Conservation (phyloP, 169 alveolate genomes). For the Plasmodium coatneyi region DNA sequence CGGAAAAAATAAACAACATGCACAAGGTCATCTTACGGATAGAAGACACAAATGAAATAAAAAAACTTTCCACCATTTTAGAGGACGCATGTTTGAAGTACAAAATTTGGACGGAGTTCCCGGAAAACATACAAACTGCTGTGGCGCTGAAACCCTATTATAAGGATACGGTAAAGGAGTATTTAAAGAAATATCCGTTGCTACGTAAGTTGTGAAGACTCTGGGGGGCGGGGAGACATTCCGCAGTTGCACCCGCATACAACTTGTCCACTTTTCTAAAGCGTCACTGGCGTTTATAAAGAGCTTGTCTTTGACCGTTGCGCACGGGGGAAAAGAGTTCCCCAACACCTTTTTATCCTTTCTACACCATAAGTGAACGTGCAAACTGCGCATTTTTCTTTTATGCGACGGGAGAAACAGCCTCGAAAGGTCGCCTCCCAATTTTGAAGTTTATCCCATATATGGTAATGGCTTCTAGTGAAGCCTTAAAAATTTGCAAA, state of each 20-base stretch:
- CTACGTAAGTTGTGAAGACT: constrained; percentile 34
- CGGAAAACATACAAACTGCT: constrained; percentile 78
- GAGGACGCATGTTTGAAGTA: constrained; percentile 50
- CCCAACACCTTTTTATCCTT: not conserved
- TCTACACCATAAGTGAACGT: not conserved
- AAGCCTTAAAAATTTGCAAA: constrained; percentile 80
- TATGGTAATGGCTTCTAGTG: constrained; percentile 87
- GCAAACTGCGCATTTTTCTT: not conserved
- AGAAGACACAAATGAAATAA: constrained; percentile 57
- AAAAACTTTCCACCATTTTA: constrained; percentile 58
- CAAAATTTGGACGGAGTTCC: constrained; percentile 77
- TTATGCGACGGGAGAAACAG: not conserved
- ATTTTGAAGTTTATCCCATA: not conserved
- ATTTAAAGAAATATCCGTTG: constrained; percentile 75
- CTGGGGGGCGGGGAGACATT: not conserved
- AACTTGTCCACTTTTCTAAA: not conserved
- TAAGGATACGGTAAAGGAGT: constrained; percentile 69
- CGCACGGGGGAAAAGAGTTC: not conserved
- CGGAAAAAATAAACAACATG: constrained; percentile 76
- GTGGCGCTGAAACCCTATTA: constrained; percentile 77
- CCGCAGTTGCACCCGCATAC: not conserved
- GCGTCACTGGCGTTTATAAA: not conserved
- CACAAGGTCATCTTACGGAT: constrained; percentile 77
- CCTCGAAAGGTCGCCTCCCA: not conserved
- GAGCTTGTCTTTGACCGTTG: not conserved